Evolutionary conservation across 2,329 filamentous ascomycete species (phyloP).

Genomic region (Fusarium pininemorale): DNA sequence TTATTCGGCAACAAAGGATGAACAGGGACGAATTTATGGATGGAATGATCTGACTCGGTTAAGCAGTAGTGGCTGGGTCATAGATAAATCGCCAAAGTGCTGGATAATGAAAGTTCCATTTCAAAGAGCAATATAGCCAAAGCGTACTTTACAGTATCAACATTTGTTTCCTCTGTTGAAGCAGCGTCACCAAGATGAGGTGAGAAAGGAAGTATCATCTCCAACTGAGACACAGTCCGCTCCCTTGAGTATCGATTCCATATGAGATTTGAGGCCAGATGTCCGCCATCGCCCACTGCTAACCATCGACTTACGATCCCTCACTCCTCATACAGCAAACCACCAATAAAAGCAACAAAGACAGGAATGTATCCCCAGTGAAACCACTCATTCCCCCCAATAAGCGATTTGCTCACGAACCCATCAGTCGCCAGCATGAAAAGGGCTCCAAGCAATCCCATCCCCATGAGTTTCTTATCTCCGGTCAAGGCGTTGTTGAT

Average conservation of each 20-base stretch:
- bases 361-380: slow-evolving; percentile 34
- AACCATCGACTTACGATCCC: not conserved
- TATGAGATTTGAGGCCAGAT: too few species aligned
- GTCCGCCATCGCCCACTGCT: accelerated
- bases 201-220: too few species aligned
- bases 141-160: accelerated
- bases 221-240: accelerated
- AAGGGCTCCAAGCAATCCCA: not conserved
- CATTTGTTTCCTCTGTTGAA: accelerated
- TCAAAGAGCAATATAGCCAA: not conserved
- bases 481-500: slow-evolving; percentile 22
- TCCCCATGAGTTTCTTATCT: slow-evolving; percentile 6
- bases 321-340: slow-evolving; percentile 5
- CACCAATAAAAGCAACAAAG: not conserved
- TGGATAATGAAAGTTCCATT: not conserved
- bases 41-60: accelerated
- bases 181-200: too few species aligned
- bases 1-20: not conserved
- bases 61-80: accelerated
- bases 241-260: accelerated
- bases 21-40: accelerated
- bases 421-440: slow-evolving; percentile 25
- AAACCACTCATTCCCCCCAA: slow-evolving; percentile 33
- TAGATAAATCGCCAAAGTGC: not conserved
- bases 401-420: slow-evolving; percentile 15